Conservation (phyloP, 2,329 filamentous ascomycete species). For the Rhytidhysteron rufulum region DNA sequence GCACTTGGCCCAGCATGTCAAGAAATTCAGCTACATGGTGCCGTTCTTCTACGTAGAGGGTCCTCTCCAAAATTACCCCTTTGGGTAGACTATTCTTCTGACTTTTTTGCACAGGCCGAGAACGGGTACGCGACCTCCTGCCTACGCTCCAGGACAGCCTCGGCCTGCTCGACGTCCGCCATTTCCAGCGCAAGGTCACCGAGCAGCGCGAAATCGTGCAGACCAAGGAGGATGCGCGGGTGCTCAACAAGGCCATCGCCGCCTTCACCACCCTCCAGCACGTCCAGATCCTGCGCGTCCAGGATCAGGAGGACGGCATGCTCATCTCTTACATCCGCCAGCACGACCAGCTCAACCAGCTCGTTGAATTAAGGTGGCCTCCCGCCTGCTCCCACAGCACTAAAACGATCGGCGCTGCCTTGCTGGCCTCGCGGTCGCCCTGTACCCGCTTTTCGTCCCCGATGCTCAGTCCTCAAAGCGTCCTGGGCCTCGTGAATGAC, state of each 20-base stretch:
- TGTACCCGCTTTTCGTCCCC: constrained; percentile 60
- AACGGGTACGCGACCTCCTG: constrained; percentile 38
- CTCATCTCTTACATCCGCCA: constrained; percentile 51
- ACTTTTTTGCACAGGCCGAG: constrained; percentile 33
- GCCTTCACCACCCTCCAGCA: constrained; percentile 60
- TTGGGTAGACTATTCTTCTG: constrained; percentile 14
- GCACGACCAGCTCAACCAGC: constrained; percentile 42
- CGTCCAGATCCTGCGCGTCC: constrained; percentile 60
- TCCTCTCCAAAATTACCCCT: constrained; percentile 26
- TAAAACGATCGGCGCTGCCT: constrained; percentile 54
- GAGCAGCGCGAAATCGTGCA: constrained; percentile 52
- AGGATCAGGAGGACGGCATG: constrained; percentile 56
- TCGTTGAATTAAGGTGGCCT: constrained; percentile 57
- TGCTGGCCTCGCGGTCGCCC: constrained; percentile 54
- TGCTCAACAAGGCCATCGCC: constrained; percentile 53
- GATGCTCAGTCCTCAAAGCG: constrained; percentile 59
- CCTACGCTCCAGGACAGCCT: constrained; percentile 33
- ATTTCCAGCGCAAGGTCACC: constrained; percentile 43
- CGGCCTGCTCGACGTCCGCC: constrained; percentile 35
- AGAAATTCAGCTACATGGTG: constrained; percentile 59
- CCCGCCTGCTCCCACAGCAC: constrained; percentile 60
- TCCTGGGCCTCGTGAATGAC: constrained; percentile 47
- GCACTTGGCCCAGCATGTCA: constrained; percentile 52
- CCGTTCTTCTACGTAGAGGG: constrained; percentile 56
- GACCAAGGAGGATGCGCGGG: constrained; percentile 48